phyloP scores from a whole-genome alignment of 2,329 filamentous ascomycete species.

The Coniochaeta sp. region DNA sequence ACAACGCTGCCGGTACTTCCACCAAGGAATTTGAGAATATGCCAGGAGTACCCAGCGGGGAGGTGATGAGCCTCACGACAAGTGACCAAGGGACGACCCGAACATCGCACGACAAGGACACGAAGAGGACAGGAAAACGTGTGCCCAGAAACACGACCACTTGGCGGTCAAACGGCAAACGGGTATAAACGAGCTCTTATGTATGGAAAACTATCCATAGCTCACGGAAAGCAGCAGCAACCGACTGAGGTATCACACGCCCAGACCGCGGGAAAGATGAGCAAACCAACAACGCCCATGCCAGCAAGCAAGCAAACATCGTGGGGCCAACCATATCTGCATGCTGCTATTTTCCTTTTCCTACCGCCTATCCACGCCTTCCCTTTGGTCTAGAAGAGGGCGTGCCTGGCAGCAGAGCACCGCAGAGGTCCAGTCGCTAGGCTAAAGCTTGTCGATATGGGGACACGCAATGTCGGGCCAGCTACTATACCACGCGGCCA shows the following conservation, averaged over 20 bases:
- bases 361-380: background rate
- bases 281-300: background rate
- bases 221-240: constrained; percentile 2
- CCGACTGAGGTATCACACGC: background rate
- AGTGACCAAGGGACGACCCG: background rate
- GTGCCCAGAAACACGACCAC: background rate
- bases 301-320: background rate
- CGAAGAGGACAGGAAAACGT: background rate
- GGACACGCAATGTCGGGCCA: background rate
- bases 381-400: background rate
- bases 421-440: background rate
- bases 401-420: background rate
- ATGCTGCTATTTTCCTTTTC: background rate
- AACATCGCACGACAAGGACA: background rate
- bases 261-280: background rate
- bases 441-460: constrained; percentile 3
- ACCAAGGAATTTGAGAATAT: background rate
- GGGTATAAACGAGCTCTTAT: background rate
- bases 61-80: background rate
- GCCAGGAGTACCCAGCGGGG: background rate
- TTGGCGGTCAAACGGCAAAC: constrained; percentile 1
- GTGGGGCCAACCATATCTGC: constrained; percentile 1
- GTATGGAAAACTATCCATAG: background rate
- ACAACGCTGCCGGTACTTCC: background rate
- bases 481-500: background rate